These are phyloP conservation scores for Candida pini DNA, from an alignment of 805 yeast species.

Conservation along the genomic window DNA sequence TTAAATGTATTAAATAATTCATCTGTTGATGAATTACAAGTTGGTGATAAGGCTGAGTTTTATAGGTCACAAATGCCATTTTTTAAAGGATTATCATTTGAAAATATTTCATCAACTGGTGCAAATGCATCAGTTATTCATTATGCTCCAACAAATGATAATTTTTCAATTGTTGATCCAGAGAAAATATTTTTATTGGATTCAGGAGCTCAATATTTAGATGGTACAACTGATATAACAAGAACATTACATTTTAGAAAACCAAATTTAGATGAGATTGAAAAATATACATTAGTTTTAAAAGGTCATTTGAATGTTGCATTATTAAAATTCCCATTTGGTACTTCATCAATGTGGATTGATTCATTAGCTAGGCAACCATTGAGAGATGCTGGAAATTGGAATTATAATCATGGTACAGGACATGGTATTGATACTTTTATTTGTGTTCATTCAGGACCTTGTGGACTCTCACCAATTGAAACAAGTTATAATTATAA, in stretches of 20 bases:
- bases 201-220: conserved; percentile 86
- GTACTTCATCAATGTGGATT: conserved; percentile 67
- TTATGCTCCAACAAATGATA: conserved; percentile 60
- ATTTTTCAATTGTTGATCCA: conserved; percentile 57
- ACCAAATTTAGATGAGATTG: conserved; percentile 53
- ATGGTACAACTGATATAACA: conserved; percentile 96
- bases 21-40: conserved; percentile 53
- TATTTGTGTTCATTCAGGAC: conserved; percentile 92
- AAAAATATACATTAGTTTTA: conserved; percentile 76
- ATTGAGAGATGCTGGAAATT: conserved; percentile 66
- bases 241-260: conserved; percentile 69
- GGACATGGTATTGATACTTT: conserved; percentile 97
- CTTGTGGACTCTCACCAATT: conserved; percentile 65
- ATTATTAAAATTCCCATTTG: conserved; percentile 68
- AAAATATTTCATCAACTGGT: conserved; percentile 72
- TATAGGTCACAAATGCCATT: conserved; percentile 37
- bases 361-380: conserved; percentile 82
- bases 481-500: conserved; percentile 33
- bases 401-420: conserved; percentile 90
- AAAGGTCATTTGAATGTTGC: conserved; percentile 91
- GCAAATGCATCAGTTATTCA: conserved; percentile 72
- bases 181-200: conserved; percentile 71
- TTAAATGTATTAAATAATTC: conserved; percentile 23
- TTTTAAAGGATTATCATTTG: conserved; percentile 67
- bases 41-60: conserved; percentile 46